Conservation (phyloP, 371 early-diverging fungal genomes). For the Mortierella sp. region DNA sequence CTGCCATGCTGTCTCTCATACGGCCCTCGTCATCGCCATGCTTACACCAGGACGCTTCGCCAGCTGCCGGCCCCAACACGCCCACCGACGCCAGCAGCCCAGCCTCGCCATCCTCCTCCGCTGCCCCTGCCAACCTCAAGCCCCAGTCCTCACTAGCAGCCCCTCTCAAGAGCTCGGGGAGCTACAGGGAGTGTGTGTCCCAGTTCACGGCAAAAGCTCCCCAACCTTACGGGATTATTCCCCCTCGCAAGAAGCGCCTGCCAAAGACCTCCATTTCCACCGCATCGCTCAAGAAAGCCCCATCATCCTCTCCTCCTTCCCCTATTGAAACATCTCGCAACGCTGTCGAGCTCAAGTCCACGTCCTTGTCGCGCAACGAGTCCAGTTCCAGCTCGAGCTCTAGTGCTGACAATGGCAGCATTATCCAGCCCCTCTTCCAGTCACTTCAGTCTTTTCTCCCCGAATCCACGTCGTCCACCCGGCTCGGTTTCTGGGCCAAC, state of each 20-base stretch:
- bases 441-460: slow-evolving; percentile 46
- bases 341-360: slow-evolving; percentile 30
- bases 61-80: slow-evolving; percentile 12
- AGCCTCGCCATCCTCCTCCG: background rate
- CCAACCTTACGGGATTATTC: slow-evolving; percentile 68
- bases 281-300: slow-evolving; percentile 1
- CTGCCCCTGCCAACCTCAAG: background rate
- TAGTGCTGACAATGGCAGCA: slow-evolving; percentile 1
- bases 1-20: slow-evolving; percentile 43
- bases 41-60: slow-evolving; percentile 25
- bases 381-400: slow-evolving; percentile 3
- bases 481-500: slow-evolving; percentile 52
- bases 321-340: slow-evolving; percentile 17
- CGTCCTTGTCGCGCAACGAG: background rate
- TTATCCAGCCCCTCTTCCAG: slow-evolving; percentile 39
- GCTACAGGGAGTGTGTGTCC: slow-evolving; percentile 65
- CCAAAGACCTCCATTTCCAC: slow-evolving; percentile 4
- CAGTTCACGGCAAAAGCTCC: slow-evolving; percentile 65
- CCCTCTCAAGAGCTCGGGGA: slow-evolving; percentile 32
- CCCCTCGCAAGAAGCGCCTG: slow-evolving; percentile 49
- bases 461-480: slow-evolving; percentile 42
- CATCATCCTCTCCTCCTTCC: slow-evolving; percentile 17
- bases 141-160: slow-evolving; percentile 12
- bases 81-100: background rate
- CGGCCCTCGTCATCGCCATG: slow-evolving; percentile 42